phyloP scores from a whole-genome alignment of 805 yeast species.

The Zygotorulaspora sp. region DNA sequence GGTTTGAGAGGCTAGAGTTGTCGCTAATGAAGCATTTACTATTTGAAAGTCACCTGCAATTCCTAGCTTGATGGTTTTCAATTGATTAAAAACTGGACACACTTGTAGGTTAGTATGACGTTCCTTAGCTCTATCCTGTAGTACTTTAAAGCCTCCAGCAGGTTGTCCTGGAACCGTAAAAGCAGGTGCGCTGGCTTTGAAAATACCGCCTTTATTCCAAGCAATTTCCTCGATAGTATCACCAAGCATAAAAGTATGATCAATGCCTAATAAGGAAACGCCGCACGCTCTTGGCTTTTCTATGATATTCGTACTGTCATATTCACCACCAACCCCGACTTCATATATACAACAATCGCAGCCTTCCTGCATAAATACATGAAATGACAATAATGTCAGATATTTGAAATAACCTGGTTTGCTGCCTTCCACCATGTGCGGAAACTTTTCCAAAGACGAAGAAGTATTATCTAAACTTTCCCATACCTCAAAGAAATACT shows the following conservation, averaged over 20 bases:
- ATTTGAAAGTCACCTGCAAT: slow-evolving; percentile 81
- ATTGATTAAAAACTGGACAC: slow-evolving; percentile 44
- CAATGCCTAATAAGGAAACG: slow-evolving; percentile 82
- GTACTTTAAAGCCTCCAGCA: slow-evolving; percentile 48
- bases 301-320: slow-evolving; percentile 91
- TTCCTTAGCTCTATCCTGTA: slow-evolving; percentile 67
- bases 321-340: slow-evolving; percentile 98
- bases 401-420: slow-evolving; percentile 94
- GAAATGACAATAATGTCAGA: slow-evolving; percentile 84
- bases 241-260: slow-evolving; percentile 85
- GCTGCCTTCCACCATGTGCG: slow-evolving; percentile 64
- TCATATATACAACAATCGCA: slow-evolving; percentile 94
- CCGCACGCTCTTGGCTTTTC: slow-evolving; percentile 80
- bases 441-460: slow-evolving; percentile 56
- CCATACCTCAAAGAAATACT: slow-evolving; percentile 93
- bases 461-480: slow-evolving; percentile 59
- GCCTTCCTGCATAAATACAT: slow-evolving; percentile 79
- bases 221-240: slow-evolving; percentile 83
- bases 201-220: slow-evolving; percentile 95
- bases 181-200: slow-evolving; percentile 64
- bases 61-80: slow-evolving; percentile 49
- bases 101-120: slow-evolving; percentile 47
- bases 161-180: slow-evolving; percentile 59
- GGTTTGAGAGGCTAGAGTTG: slow-evolving; percentile 61
- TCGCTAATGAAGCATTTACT: slow-evolving; percentile 83